Evolutionary conservation across 768 basidiomycete genomes (phyloP).

Genomic region (Trametes sanguinea): DNA sequence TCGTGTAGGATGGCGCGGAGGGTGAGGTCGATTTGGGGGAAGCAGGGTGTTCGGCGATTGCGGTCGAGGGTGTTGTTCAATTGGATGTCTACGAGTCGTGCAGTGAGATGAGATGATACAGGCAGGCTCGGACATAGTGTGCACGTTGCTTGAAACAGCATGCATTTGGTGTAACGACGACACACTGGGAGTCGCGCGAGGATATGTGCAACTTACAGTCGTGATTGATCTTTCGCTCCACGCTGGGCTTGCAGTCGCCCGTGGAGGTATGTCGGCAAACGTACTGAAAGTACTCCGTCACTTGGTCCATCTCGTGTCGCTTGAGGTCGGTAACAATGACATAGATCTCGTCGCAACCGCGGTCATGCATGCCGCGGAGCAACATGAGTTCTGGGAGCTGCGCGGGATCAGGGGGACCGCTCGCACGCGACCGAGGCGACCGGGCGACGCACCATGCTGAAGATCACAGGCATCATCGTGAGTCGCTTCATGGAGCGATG

Average conservation of each 20-base stretch:
- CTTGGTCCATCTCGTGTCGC: slow-evolving; percentile 79
- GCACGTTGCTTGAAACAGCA: slow-evolving; percentile 5
- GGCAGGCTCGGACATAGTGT: not conserved
- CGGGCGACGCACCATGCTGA: slow-evolving; percentile 63
- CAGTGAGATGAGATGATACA: slow-evolving; percentile 1
- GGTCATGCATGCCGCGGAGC: slow-evolving; percentile 78
- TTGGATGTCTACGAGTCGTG: slow-evolving; percentile 53
- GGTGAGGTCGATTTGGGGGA: slow-evolving; percentile 79
- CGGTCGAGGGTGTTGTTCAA: slow-evolving; percentile 65
- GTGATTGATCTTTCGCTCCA: slow-evolving; percentile 66
- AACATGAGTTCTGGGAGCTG: slow-evolving; percentile 82
- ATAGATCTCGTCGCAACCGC: slow-evolving; percentile 75
- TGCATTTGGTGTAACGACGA: not conserved
- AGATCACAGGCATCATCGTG: slow-evolving; percentile 79
- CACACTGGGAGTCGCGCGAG: not conserved
- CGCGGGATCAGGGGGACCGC: not conserved
- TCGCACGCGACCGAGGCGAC: not conserved
- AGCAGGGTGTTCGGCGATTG: slow-evolving; percentile 75
- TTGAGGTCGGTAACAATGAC: slow-evolving; percentile 81
- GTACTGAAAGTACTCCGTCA: slow-evolving; percentile 76
- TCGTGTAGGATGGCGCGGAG: slow-evolving; percentile 76
- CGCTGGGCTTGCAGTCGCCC: slow-evolving; percentile 62
- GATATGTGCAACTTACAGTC: slow-evolving; percentile 54
- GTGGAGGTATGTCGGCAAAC: slow-evolving; percentile 68
- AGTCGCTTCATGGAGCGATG: slow-evolving; percentile 73